Evolutionary conservation across 495 filamentous ascomycete genomes (phyloP), one percentile per base, ranked within the genome.

Genomic region (Talaromyces liani): DNA sequence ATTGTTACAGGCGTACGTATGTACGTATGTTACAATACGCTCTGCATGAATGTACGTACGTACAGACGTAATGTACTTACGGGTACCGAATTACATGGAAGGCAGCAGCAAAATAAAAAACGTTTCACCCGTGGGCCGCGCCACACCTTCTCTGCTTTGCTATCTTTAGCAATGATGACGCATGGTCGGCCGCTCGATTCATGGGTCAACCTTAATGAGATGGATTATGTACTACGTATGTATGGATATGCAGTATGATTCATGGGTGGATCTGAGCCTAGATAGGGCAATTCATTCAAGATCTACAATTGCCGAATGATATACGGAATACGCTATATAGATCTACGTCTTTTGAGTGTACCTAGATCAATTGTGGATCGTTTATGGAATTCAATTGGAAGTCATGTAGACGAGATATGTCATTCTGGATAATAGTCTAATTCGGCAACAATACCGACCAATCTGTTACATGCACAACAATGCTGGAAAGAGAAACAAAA

Each of bases 111-210:
- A 49, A n/a, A 45, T 45, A 18, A 45, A n/a, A 45, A 45, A 6
- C 41, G 16, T 20, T 22, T 49, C 45, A 22, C 24, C 22, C n/a
- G 24, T 56, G 53, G 53, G 53, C 53, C 10, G 53, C 53, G 53
- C 53, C 53, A 56, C 53, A 56, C 53, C 53, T 27, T 56, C 14
- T 56, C 20, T 56, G 12, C 53, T 29, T 56, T 56, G 22, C 53
- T 56, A 56, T 56, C 53, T 56, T 56, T 56, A 56, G 53, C 20
- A 56, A 49, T 49, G 8, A 49, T 49, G 45, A 49, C 45, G 45
- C 45, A 49, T 7, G 45, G 18, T 49, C 6, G 6, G 45, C 0
- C 8, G 22, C 45, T 36, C 33, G 33, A 12, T 36, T 12, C 9
- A 36, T 36, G 33, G 33, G 36, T 49, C 45, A 49, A 20, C 45